Evolutionary conservation across 352 stramenopile genomes (phyloP), one percentile per base, ranked within the genome.

Genomic region (Phytopythium oedochilum): DNA sequence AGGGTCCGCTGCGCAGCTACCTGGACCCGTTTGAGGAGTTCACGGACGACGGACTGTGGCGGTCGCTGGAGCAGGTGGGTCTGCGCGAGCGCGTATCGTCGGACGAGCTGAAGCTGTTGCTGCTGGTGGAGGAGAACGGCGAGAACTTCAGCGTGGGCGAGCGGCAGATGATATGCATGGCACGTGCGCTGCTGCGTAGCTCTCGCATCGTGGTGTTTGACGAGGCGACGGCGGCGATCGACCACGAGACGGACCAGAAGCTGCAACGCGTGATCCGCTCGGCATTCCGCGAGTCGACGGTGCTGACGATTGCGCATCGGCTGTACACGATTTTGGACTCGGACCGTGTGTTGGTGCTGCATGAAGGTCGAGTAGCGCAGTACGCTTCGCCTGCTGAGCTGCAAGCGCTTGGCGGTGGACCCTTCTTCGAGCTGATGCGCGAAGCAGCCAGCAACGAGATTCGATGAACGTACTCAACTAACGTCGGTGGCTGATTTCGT

Each of bases 281-380:
- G 35, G 71, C 70, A n/a, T 98, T 99, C 59, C 58, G 53, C 3
- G 60, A 82, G 15, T 97, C 82, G 28, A 99, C 97, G 0, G 70
- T 98, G 32, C 56, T 99, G 3, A 98, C 92, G 1, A 98, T 99
- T 53, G 97, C 97, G 20, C 96, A 99, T 73, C 84, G 97, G 1
- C 61, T 99, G n/a, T 83, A 99, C 57, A 99, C 96, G 8, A 94
- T 99, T 31, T 89, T 98, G 64, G 92, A 99, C 65, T 70, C 69
- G n/a, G 59, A 78, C 34, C 50, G 60, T 11, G 68, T 75, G 29
- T 32, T 75, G 26, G 75, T 91, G 10, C 83, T 74, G 92, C 87
- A 70, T 83, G 98, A 70, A 61, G 75, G 32, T n/a, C 51, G 36
- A 6, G 64, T 88, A 10, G 88, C 78, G 5, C 88, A 98, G 58